A percentile compares a stretch with the other conserved stretches of the same genome.
Evolutionary conservation across 73 alveolate genomes (phyloP).

Genomic region (Tetrahymena thermophila): DNA sequence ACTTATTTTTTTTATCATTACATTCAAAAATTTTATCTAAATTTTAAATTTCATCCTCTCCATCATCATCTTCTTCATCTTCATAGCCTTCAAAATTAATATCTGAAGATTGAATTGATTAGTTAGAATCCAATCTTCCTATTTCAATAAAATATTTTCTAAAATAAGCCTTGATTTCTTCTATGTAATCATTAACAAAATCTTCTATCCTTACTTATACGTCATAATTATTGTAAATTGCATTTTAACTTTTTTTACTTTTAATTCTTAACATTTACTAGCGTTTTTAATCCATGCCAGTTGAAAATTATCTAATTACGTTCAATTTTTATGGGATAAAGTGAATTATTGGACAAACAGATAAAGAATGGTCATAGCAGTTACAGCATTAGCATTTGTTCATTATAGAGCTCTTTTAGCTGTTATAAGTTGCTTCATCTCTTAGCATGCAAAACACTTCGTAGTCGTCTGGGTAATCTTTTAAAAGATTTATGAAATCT

Average conservation of each 20-base stretch:
- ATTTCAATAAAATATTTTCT: not conserved
- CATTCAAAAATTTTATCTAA: too few species aligned
- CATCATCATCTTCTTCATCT: not conserved
- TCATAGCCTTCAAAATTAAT: not conserved
- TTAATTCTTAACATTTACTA: not conserved
- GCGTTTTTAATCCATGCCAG: not conserved
- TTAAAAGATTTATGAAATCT: not conserved
- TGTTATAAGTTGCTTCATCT: not conserved
- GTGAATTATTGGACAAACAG: not conserved
- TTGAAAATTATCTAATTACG: not conserved
- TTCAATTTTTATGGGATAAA: not conserved
- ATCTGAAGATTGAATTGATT: not conserved
- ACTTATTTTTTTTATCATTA: not conserved
- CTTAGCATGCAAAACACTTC: not conserved
- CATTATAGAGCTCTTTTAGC: not conserved
- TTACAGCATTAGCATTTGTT: not conserved
- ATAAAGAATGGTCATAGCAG: not conserved
- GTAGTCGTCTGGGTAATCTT: not conserved
- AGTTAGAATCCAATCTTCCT: not conserved
- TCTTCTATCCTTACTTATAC: not conserved
- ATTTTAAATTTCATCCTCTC: not conserved
- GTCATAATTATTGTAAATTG: not conserved
- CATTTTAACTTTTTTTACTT: not conserved
- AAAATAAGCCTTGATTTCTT: not conserved
- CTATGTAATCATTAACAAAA: not conserved